Evolutionary conservation across 129 eudicot species (phyloP), one percentile per base, ranked within the genome.

Genomic region (Helianthus tuberosus): DNA sequence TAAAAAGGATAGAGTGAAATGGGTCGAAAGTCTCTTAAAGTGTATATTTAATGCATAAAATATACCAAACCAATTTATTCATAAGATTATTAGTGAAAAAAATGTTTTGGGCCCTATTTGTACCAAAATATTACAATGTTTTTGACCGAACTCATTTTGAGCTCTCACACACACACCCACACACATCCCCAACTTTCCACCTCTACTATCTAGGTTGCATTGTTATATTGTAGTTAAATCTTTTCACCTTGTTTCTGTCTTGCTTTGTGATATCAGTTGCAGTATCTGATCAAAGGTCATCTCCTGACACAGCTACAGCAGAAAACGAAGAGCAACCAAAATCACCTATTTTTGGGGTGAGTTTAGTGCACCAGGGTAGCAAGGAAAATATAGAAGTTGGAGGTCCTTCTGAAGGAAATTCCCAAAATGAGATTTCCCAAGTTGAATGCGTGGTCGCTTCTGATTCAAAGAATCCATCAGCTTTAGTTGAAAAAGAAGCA

Each of bases 291-390:
- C 70, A 77, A 16, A 44, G 59, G 46, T 61, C 71, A 36, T 75
- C 79, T 12, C 64, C 46, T 16, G 79, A 79, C 41, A 68, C 61
- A 23, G 39, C 68, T 79, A 41, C 63, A 43, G 35, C 77, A 44
- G 86, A 64, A 50, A 62, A 72, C 11, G 73, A 79, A 51, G 84
- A 81, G 49, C 75, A 73, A 77, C 84, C 69, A 39, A 82, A 71
- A 36, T 50, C 84, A 80, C 81, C 84, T 17, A 75, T 74, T 61
- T 61, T 61, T 58, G 87, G 82, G 77, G 75, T 67, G 67, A 78
- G 51, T 49, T 54, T 72, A 51, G 69, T 69, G 68, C 73, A 75
- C 48, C 51, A 32, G 43, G 78, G 72, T 75, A 74, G 72, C 75
- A 81, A 72, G 46, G 82, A 48, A 41, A 77, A 39, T 51, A 59